Percentiles rank a stretch among this genome's conserved stretches.
Evolutionary conservation across 148 eudicot species (phyloP).

Genomic region (Oxyria digyna): DNA sequence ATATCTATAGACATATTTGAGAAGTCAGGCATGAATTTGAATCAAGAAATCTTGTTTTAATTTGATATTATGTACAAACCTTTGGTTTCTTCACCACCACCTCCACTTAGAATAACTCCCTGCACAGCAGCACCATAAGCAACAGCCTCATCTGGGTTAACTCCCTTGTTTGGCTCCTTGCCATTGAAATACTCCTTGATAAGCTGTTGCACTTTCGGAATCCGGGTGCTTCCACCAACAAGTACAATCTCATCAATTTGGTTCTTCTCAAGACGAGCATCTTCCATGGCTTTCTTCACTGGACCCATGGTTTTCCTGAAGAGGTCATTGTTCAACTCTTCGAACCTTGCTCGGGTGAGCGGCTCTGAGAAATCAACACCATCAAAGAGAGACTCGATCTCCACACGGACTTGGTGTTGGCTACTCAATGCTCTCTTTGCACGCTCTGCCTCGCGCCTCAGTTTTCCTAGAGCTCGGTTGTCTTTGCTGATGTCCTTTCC

Average conservation of each 20-base stretch:
- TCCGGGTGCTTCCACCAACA: conserved; percentile 10
- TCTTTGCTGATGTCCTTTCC: conserved; percentile 11
- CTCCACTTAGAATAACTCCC: conserved; percentile 6
- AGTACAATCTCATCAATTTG: conserved; percentile 7
- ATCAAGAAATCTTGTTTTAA: too few species aligned
- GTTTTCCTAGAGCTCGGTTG: conserved; percentile 7
- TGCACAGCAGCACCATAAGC: conserved; percentile 12
- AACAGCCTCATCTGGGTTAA: conserved; percentile 10
- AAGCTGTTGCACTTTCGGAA: conserved; percentile 9
- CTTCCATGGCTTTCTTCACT: conserved; percentile 8
- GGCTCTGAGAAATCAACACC: conserved; percentile 9
- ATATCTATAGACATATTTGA: too few species aligned
- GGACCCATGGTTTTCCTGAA: conserved; percentile 12
- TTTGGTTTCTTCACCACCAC: not conserved
- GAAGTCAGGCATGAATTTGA: too few species aligned
- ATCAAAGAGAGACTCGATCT: too few species aligned
- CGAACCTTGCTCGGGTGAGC: conserved; percentile 7
- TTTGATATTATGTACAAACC: not conserved
- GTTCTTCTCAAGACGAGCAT: conserved; percentile 1
- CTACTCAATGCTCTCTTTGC: conserved; percentile 9
- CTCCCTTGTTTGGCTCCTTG: too few species aligned
- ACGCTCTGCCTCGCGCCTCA: conserved; percentile 7
- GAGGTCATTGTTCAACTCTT: conserved; percentile 9
- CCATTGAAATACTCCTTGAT: conserved; percentile 7
- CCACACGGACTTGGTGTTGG: conserved; percentile 9